Evolutionary conservation across 257 asterid genomes (phyloP).

Genomic region (Verbascum thapsus): DNA sequence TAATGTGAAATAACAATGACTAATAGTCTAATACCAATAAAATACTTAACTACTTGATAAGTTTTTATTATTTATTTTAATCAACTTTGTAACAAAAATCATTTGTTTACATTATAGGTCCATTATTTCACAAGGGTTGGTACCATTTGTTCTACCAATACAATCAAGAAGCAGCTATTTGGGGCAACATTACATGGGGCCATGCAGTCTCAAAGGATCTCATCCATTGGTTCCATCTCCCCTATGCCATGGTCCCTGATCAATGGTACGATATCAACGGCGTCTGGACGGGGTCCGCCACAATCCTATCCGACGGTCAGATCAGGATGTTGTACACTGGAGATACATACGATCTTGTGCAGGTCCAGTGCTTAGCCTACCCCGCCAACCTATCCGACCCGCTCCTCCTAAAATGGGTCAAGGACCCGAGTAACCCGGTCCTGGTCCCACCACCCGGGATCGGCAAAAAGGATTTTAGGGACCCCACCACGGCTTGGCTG

Average conservation of each 20-base stretch:
- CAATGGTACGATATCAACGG: constrained; percentile 50
- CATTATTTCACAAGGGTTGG: constrained; percentile 57
- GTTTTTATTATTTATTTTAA: no score
- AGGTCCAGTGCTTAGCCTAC: constrained; percentile 60
- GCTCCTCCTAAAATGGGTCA: constrained; percentile 57
- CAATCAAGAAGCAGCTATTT: constrained; percentile 55
- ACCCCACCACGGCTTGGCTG: constrained; percentile 64
- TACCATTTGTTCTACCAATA: constrained; percentile 60
- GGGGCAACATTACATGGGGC: constrained; percentile 68
- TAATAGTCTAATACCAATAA: neutral
- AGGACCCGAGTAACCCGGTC: constrained; percentile 50
- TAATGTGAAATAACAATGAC: neutral
- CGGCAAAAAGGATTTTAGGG: constrained; percentile 45
- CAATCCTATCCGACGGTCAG: constrained; percentile 45
- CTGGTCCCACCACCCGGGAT: constrained; percentile 58
- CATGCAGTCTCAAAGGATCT: constrained; percentile 58
- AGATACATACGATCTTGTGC: constrained; percentile 39
- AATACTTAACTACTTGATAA: neutral
- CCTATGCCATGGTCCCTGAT: constrained; percentile 53
- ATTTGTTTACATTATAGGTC: constrained; percentile 34
- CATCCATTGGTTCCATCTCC: constrained; percentile 52
- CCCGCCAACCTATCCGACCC: constrained; percentile 62
- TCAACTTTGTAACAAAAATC: neutral
- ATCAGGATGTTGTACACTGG: constrained; percentile 56
- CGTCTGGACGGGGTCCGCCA: constrained; percentile 66